Conservation (phyloP, 1,139 yeast species). For the Pichia sp. region DNA sequence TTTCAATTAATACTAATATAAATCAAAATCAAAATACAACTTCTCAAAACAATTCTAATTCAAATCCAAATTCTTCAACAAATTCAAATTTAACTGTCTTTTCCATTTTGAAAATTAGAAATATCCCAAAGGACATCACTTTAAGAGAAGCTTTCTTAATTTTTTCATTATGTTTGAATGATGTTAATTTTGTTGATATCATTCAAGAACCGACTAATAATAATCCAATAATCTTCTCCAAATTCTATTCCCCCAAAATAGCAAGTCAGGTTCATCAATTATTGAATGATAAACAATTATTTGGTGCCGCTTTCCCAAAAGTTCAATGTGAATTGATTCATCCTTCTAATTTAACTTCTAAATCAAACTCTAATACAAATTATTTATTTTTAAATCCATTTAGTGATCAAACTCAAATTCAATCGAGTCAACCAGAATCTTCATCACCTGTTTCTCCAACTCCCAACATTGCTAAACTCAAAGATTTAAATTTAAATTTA, state of each 20-base stretch:
- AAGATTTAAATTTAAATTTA: neutral
- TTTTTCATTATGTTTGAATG: conserved; percentile 77
- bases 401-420: conserved; percentile 3
- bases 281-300: conserved; percentile 58
- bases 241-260: conserved; percentile 55
- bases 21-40: conserved; percentile 8
- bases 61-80: conserved; percentile 15
- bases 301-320: conserved; percentile 53
- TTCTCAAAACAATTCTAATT: conserved; percentile 10
- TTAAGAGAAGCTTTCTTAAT: conserved; percentile 70
- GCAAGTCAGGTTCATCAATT: conserved; percentile 69
- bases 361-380: neutral
- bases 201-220: conserved; percentile 31
- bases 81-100: neutral
- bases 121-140: conserved; percentile 68
- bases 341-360: neutral
- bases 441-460: conserved; percentile 6
- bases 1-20: conserved; percentile 30
- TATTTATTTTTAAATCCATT: conserved; percentile 11
- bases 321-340: conserved; percentile 30
- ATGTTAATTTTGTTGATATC: conserved; percentile 51
- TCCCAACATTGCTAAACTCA: neutral
- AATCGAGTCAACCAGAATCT: conserved; percentile 1
- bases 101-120: conserved; percentile 38
- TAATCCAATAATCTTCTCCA: conserved; percentile 46